Evolutionary conservation across 768 basidiomycete genomes (phyloP), one percentile per base, ranked within the genome.

Genomic region (Naganishia vishniacii): DNA sequence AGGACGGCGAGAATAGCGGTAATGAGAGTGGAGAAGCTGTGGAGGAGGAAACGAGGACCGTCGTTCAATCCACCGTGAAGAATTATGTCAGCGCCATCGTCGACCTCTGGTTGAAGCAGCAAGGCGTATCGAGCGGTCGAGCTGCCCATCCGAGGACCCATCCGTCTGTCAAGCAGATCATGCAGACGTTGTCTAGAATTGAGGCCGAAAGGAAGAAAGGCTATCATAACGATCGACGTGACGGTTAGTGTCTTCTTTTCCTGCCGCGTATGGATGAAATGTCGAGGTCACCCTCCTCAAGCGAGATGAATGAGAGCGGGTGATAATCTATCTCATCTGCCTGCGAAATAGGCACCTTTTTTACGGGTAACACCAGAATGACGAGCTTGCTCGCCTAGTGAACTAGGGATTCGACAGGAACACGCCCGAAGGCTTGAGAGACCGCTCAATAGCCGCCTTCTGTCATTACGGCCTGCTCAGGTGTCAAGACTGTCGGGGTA

Each of bases 381-480:
- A 29, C 5, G 26, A 49, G 29, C 48, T 49, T 15, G 26, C 48
- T 2, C 28, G 48, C 3, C 15, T 49, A 16, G 29, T 49, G 28
- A 49, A 49, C 20, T 26, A 8, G 7, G 25, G 48, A 31, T 25
- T 28, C 4, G 28, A 31, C 3, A 28, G 48, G 28, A 49, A 49
- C 28, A 49, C 48, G 15, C 29, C 48, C 28, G 48, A 49, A 16
- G 48, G 48, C 25, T 31, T 49, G 48, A 26, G 48, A 18, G 48
- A 49, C 25, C 25, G 48, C 2, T 26, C 48, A 20, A 49, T 49
- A 29, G 48, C 48, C 16, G 48, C 48, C 3, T 13, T 25, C 4
- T 49, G 48, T 31, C 48, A 49, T 15, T 49, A 49, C 20, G 48
- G 48, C 5, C 48, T 49, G 28, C 29, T 49, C 16, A 16, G 48